Conservation (phyloP, 768 basidiomycete species). For the Boletus insuetus region DNA sequence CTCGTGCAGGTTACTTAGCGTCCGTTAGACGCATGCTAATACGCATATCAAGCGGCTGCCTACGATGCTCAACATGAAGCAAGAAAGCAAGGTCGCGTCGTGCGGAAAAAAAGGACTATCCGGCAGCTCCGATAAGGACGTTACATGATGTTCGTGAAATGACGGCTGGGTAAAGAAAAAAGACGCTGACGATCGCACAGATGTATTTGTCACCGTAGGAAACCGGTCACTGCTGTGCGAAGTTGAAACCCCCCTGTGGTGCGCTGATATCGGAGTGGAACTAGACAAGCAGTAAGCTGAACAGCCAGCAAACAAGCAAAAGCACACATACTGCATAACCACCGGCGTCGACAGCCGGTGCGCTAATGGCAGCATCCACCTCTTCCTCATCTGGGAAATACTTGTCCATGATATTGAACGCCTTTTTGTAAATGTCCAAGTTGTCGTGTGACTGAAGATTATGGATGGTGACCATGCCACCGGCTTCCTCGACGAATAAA, state of each 20-base stretch:
- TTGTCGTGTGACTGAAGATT: slow-evolving; percentile 99
- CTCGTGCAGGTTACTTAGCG: slow-evolving; percentile 22
- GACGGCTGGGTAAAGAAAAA: slow-evolving; percentile 12
- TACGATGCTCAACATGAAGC: slow-evolving; percentile 23
- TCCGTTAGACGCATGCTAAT: slow-evolving; percentile 34
- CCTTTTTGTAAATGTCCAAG: slow-evolving; percentile 99
- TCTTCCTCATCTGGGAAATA: slow-evolving; percentile 99
- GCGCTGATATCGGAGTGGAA: slow-evolving; percentile 85
- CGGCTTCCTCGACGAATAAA: slow-evolving; percentile 92
- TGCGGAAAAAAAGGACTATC: slow-evolving; percentile 11
- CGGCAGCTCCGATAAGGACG: slow-evolving; percentile 6
- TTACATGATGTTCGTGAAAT: slow-evolving; percentile 25
- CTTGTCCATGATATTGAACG: slow-evolving; percentile 97
- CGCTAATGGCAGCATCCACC: slow-evolving; percentile 75
- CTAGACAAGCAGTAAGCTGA: slow-evolving; percentile 33
- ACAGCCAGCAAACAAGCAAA: not conserved
- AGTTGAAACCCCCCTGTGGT: slow-evolving; percentile 95
- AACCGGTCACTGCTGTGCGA: slow-evolving; percentile 58
- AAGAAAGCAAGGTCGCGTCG: slow-evolving; percentile 14
- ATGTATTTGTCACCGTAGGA: slow-evolving; percentile 2
- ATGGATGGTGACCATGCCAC: slow-evolving; percentile 98
- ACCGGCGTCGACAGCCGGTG: slow-evolving; percentile 74
- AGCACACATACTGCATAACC: slow-evolving; percentile 62
- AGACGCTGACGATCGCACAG: not conserved
- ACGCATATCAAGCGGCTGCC: slow-evolving; percentile 19